Evolutionary conservation across 305 asterid species (phyloP), one percentile per base, ranked within the genome.

Genomic region (Rubia tinctorum): DNA sequence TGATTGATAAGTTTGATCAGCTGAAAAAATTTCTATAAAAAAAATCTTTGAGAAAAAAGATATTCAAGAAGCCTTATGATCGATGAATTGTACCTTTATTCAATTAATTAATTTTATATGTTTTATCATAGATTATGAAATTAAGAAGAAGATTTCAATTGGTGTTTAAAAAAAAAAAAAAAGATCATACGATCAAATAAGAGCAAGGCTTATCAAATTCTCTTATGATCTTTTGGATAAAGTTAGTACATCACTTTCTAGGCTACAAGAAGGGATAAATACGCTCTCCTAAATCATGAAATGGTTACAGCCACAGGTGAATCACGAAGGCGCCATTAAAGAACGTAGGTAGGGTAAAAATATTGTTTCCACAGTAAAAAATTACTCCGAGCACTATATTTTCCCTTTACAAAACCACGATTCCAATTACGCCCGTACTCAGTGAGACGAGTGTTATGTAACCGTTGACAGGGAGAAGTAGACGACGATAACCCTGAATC

Each of bases 401-500:
- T 56, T 0, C 62, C 62, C 13, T 8, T 58, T 22, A n/a, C 34
- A 22, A 58, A n/a, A 7, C 1, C 27, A 58, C 63, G 14, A 22
- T 62, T 62, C 67, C 67, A 30, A 62, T 61, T 61, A 4, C 12
- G 4, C 67, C 43, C 67, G 14, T 34, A 37, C 6, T 18, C 22
- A 53, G 10, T 34, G 13, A 37, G 25, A 64, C 17, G 69, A 22
- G 23, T 40, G 47, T 53, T 53, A 8, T 66, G 53, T 18, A 12
- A 66, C 45, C 71, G 58, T 15, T 22, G 61, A 43, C 61, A 49
- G 71, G 23, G 72, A 42, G 40, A 2, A 2, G 71, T 39, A 55
- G 71, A 70, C 71, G 60, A 39, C 78, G 70, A 58, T 18, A 39
- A 68, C 61, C 68, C 76, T 42, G 18, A 58, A 47, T 25, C 55